phyloP scores from a whole-genome alignment of 2,329 filamentous ascomycete genomes.

The Coniochaeta hoffmannii region DNA sequence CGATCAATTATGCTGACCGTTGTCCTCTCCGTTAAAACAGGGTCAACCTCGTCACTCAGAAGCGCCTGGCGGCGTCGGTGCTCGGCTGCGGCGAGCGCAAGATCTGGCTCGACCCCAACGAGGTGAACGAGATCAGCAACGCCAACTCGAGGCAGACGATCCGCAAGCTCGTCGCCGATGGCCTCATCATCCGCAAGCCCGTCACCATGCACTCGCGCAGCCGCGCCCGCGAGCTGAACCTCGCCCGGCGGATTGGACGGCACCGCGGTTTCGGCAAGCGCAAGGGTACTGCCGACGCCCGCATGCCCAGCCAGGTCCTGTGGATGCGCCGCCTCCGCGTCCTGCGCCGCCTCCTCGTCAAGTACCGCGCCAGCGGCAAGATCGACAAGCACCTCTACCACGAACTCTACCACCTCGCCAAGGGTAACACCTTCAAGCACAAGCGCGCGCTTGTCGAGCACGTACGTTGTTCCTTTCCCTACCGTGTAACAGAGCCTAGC shows the following conservation, averaged over 20 bases:
- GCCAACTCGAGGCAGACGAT: slow-evolving; percentile 99
- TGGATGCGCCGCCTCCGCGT: slow-evolving; percentile 99
- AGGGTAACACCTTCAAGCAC: slow-evolving; percentile 99
- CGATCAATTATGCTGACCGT: slow-evolving; percentile 13
- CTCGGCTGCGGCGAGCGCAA: slow-evolving; percentile 99
- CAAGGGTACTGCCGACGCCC: slow-evolving; percentile 99
- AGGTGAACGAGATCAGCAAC: slow-evolving; percentile 98
- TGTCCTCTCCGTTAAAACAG: slow-evolving; percentile 39
- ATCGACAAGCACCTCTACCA: slow-evolving; percentile 99
- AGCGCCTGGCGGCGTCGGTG: slow-evolving; percentile 98
- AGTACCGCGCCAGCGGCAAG: slow-evolving; percentile 99
- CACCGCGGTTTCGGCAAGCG: slow-evolving; percentile 99
- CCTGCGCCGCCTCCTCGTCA: slow-evolving; percentile 96
- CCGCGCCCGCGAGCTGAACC: slow-evolving; percentile 90
- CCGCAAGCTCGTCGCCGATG: slow-evolving; percentile 99
- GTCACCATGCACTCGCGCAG: slow-evolving; percentile 99
- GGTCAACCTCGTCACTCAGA: slow-evolving; percentile 99
- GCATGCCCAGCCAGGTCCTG: slow-evolving; percentile 98
- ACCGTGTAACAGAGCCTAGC: neutral
- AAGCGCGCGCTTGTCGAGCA: slow-evolving; percentile 99
- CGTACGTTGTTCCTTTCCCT: slow-evolving; percentile 56
- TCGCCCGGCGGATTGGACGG: slow-evolving; percentile 88
- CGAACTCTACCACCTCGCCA: slow-evolving; percentile 99
- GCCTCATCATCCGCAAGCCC: slow-evolving; percentile 99
- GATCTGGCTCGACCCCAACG: slow-evolving; percentile 99